These are phyloP conservation scores for Acorus calamus DNA, from an alignment of 106 monocot species.

Conservation along the genomic window DNA sequence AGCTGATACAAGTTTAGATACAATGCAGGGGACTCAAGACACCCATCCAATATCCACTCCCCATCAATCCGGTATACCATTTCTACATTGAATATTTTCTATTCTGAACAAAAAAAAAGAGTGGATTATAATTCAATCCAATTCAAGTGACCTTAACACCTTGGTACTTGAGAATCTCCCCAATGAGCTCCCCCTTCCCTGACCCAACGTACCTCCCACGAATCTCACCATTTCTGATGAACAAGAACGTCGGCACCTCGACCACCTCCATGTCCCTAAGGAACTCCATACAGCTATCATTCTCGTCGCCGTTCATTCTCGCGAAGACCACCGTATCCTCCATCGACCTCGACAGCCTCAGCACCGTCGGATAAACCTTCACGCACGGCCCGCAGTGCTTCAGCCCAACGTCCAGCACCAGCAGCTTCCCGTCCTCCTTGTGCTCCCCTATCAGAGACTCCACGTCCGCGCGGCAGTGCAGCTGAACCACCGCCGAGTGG, in stretches of 20 bases:
- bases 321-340: constrained; percentile 63
- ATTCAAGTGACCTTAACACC: constrained; percentile 55
- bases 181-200: constrained; percentile 89
- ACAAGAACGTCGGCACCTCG: constrained; percentile 89
- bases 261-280: constrained; percentile 72
- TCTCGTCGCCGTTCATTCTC: constrained; percentile 97
- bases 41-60: no score
- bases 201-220: constrained; percentile 82
- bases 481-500: constrained; percentile 72
- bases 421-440: constrained; percentile 39
- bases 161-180: constrained; percentile 89
- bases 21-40: no score
- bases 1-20: no score
- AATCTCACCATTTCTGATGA: constrained; percentile 58
- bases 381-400: constrained; percentile 98
- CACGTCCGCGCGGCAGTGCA: constrained; percentile 56
- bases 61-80: no score
- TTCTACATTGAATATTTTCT: no score
- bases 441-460: constrained; percentile 43
- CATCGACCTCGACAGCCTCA: constrained; percentile 81
- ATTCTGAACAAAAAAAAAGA: no score
- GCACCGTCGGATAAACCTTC: constrained; percentile 87
- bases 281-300: constrained; percentile 92
- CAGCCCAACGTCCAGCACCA: constrained; percentile 89
- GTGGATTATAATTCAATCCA: no score